Evolutionary conservation across 805 yeast genomes (phyloP).

Genomic region (Ogataea nakhonphanomensis): DNA sequence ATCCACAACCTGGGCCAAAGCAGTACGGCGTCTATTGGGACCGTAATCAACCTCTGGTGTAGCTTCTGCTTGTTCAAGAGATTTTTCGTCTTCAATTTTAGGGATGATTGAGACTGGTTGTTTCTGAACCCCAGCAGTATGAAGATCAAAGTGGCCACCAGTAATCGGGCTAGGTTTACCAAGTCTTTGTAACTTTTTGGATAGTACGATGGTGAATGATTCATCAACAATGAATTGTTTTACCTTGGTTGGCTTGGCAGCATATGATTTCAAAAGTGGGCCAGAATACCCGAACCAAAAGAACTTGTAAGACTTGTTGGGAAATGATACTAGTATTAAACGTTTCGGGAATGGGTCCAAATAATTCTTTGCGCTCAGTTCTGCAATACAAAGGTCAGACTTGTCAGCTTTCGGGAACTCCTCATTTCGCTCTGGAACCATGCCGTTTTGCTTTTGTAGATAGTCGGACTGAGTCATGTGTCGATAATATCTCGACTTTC

Average conservation of each 20-base stretch:
- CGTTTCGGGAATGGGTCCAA: slow-evolving; percentile 11
- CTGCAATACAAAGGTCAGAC: slow-evolving; percentile 12
- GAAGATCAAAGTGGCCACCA: slow-evolving; percentile 5
- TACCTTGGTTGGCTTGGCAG: slow-evolving; percentile 6
- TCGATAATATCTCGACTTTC: slow-evolving; percentile 69
- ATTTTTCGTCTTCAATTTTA: background rate
- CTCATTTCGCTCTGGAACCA: background rate
- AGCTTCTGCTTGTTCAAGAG: background rate
- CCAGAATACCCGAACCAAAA: slow-evolving; percentile 21
- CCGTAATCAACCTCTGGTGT: slow-evolving; percentile 26
- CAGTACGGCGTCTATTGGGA: slow-evolving; percentile 23
- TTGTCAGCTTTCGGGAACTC: slow-evolving; percentile 1
- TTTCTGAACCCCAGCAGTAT: background rate
- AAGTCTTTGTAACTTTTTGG: slow-evolving; percentile 5
- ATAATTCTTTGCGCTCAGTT: slow-evolving; percentile 14
- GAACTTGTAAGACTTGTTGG: slow-evolving; percentile 8
- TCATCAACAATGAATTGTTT: slow-evolving; percentile 11
- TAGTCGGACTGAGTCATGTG: slow-evolving; percentile 49
- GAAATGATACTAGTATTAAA: slow-evolving; percentile 7
- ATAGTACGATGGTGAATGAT: slow-evolving; percentile 2
- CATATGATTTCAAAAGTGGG: slow-evolving; percentile 3
- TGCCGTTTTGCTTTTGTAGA: slow-evolving; percentile 30
- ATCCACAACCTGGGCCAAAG: slow-evolving; percentile 38
- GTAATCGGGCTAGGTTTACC: slow-evolving; percentile 4
- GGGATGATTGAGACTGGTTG: slow-evolving; percentile 3